These are phyloP conservation scores for Fonsecaea monophora DNA, from an alignment of 2,329 filamentous ascomycete species.

Conservation along the genomic window DNA sequence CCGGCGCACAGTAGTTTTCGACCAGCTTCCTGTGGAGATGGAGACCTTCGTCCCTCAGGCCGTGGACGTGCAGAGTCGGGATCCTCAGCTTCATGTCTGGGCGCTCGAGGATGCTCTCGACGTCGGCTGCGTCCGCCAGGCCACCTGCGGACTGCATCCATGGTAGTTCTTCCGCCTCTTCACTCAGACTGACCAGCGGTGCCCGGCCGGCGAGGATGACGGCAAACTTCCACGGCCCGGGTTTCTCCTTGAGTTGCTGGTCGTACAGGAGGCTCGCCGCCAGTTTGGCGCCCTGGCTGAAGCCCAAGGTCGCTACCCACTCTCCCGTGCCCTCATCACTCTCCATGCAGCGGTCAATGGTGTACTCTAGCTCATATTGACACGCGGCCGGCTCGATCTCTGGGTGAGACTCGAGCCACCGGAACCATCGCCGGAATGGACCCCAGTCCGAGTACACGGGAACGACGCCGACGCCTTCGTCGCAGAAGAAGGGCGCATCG, in stretches of 20 bases:
- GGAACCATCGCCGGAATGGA: constrained; percentile 70
- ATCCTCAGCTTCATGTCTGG: constrained; percentile 58
- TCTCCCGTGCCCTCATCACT: constrained; percentile 62
- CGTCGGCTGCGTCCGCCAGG: constrained; percentile 35
- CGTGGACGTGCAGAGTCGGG: constrained; percentile 73
- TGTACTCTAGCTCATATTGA: constrained; percentile 50
- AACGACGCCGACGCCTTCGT: constrained; percentile 41
- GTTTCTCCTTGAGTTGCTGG: constrained; percentile 60
- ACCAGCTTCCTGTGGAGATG: constrained; percentile 64
- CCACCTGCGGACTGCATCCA: constrained; percentile 41
- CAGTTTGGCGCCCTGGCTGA: constrained; percentile 71
- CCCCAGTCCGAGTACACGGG: constrained; percentile 69
- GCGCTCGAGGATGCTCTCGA: constrained; percentile 41
- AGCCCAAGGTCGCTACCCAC: constrained; percentile 69
- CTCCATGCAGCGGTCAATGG: constrained; percentile 56
- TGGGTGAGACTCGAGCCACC: constrained; percentile 66
- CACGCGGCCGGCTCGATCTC: constrained; percentile 57
- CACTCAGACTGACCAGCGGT: constrained; percentile 56
- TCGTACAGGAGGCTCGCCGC: constrained; percentile 65
- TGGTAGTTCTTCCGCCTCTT: constrained; percentile 36
- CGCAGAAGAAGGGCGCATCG: constrained; percentile 70
- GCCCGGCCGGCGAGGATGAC: constrained; percentile 68
- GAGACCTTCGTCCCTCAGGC: constrained; percentile 65
- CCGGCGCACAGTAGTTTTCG: constrained; percentile 65
- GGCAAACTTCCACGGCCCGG: constrained; percentile 62